Evolutionary conservation across 2,329 filamentous ascomycete species (phyloP), one percentile per base, ranked within the genome.

Genomic region (Lasiodiplodia sp.): DNA sequence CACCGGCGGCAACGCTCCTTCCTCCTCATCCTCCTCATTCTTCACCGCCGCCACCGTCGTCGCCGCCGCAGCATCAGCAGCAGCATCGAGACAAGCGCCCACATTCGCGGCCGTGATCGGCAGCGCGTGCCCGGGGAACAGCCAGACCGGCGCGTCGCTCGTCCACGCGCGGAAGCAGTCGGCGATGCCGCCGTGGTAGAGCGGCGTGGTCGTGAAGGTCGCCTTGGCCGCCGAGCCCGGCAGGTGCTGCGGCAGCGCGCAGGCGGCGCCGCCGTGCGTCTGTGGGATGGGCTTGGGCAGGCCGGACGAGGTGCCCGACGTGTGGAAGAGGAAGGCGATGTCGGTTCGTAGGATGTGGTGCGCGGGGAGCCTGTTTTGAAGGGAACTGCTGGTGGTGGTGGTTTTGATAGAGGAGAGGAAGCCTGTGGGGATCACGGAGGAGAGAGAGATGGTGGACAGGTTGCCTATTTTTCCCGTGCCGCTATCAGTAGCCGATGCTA

Each of bases 121-220:
- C 0, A 83, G 76, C 5, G 81, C 77, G 2, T 84, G 84, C 23
- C 86, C 84, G 0, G 88, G 88, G 70, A 90, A 91, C 11, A 91
- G 79, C 86, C 87, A 91, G 2, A 90, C 86, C 72, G 86, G 76
- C 0, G 87, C 84, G 21, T 82, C 83, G 68, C 86, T 88, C 1
- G 86, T 86, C 88, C 89, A 90, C 0, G 87, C 83, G 62, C 89
- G 80, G 56, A 91, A 85, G 23, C 86, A 82, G 73, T 91, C 89
- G 1, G 88, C 87, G 10, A 90, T 82, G 0, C 89, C 89, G 1
- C 89, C 89, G 71, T 91, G 88, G 71, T 90, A 91, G 0, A 91
- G 80, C 0, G 89, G 89, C 2, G 89, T 91, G 0, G 88, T 89
- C 0, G 88, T 88, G 71, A 91, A 91, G 0, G 87, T 89, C 0